Percentiles rank a stretch among this genome's conserved stretches.
These are phyloP conservation scores for Claviceps pazoutovae DNA, from an alignment of 2,329 filamentous ascomycete species.

Conservation along the genomic window DNA sequence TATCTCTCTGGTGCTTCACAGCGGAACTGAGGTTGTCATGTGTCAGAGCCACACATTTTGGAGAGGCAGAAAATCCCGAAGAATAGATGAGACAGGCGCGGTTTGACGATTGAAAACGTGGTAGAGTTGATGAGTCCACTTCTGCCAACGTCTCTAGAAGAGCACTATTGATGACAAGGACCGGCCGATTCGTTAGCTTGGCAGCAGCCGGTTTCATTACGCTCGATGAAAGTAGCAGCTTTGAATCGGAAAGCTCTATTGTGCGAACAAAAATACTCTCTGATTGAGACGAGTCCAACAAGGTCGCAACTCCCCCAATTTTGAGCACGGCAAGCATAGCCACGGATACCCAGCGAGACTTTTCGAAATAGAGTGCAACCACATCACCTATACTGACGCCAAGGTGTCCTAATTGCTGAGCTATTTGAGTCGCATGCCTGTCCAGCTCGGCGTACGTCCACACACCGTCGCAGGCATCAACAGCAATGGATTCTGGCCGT, in stretches of 20 bases:
- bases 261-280: neutral
- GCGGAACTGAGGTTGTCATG: conserved; percentile 2
- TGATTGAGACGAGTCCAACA: neutral
- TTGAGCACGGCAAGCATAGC: conserved; percentile 14
- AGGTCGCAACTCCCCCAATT: conserved; percentile 13
- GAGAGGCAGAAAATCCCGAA: neutral
- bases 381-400: conserved; percentile 4
- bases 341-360: conserved; percentile 12
- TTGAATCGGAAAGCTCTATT: neutral
- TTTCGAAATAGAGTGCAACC: conserved; percentile 14
- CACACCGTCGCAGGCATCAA: conserved; percentile 12
- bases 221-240: neutral
- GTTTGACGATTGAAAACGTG: neutral
- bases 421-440: conserved; percentile 7
- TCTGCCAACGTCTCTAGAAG: neutral
- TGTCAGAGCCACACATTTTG: conserved; percentile 1
- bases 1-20: conserved; percentile 1
- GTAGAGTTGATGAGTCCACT: neutral
- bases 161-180: neutral
- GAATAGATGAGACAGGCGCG: conserved; percentile 1
- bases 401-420: conserved; percentile 3
- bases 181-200: neutral
- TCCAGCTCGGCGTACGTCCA: conserved; percentile 13
- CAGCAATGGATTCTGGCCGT: conserved; percentile 1
- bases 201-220: neutral